Evolutionary conservation across 768 basidiomycete species (phyloP).

Genomic region (Serendipita sp.): DNA sequence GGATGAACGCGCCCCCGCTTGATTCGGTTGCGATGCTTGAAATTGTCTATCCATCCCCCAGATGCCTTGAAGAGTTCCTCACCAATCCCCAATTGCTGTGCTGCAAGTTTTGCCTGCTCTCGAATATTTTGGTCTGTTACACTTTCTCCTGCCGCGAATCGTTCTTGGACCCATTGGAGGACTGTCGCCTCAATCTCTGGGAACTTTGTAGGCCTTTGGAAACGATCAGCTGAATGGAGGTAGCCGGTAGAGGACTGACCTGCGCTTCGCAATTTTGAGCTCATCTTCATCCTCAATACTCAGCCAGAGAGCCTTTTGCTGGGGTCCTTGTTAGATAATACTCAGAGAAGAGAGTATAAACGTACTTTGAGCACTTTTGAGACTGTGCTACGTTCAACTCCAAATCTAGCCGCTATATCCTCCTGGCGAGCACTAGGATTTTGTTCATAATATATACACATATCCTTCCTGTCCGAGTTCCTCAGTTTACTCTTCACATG

Average conservation of each 20-base stretch:
- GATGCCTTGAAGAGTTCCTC: constrained; percentile 81
- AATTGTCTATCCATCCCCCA: constrained; percentile 84
- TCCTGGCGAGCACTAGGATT: constrained; percentile 65
- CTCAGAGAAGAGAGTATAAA: not conserved
- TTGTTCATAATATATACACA: constrained; percentile 49
- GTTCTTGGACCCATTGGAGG: constrained; percentile 35
- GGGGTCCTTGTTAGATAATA: not conserved
- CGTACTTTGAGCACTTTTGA: constrained; percentile 65
- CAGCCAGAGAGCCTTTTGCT: constrained; percentile 65
- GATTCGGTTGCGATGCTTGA: constrained; percentile 70
- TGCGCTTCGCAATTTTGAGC: constrained; percentile 49
- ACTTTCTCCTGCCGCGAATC: constrained; percentile 27
- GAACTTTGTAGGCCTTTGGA: constrained; percentile 57
- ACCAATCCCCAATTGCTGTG: constrained; percentile 35
- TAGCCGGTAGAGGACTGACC: constrained; percentile 27
- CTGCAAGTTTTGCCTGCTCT: constrained; percentile 52
- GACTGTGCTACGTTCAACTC: constrained; percentile 84
- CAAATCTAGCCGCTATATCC: constrained; percentile 61
- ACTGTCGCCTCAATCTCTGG: constrained; percentile 59
- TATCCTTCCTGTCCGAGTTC: constrained; percentile 57
- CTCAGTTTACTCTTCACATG: constrained; percentile 49
- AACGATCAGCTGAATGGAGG: not conserved
- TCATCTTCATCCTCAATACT: constrained; percentile 44
- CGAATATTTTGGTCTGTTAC: constrained; percentile 50
- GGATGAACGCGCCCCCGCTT: not conserved